phyloP scores from a whole-genome alignment of 75 land plant species.

The Picea glauca region DNA sequence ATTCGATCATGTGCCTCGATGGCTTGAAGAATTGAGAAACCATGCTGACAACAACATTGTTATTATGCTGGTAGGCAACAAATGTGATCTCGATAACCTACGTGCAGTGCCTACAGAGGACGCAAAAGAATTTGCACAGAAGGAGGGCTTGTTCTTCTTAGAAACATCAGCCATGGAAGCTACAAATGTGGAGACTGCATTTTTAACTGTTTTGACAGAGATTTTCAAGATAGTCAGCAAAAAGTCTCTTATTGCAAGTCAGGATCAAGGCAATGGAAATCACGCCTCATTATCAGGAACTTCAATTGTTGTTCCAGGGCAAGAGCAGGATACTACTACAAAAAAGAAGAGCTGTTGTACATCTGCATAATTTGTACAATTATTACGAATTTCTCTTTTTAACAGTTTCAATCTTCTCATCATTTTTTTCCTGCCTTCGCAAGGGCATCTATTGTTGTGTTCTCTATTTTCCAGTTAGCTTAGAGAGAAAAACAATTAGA shows the following conservation, averaged over 20 bases:
- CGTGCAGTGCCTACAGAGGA: conserved; percentile 82
- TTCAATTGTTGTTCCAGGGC: conserved; percentile 57
- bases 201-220: conserved; percentile 72
- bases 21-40: conserved; percentile 66
- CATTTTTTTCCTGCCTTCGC: too few species aligned
- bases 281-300: conserved; percentile 42
- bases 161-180: conserved; percentile 87
- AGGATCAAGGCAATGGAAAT: conserved; percentile 39
- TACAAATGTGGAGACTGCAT: conserved; percentile 78
- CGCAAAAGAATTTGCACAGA: conserved; percentile 77
- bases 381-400: too few species aligned
- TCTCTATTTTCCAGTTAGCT: too few species aligned
- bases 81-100: conserved; percentile 66
- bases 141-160: conserved; percentile 73
- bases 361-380: too few species aligned
- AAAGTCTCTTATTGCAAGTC: conserved; percentile 49
- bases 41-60: conserved; percentile 77
- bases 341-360: conserved; percentile 52
- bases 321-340: conserved; percentile 42
- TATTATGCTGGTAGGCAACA: conserved; percentile 69
- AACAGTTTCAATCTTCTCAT: too few species aligned
- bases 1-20: conserved; percentile 72
- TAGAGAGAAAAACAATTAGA: too few species aligned
- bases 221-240: conserved; percentile 76
- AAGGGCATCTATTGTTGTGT: too few species aligned